Evolutionary conservation across 2,329 filamentous ascomycete genomes (phyloP), one percentile per base, ranked within the genome.

Genomic region (Calonectria hongkongensis): DNA sequence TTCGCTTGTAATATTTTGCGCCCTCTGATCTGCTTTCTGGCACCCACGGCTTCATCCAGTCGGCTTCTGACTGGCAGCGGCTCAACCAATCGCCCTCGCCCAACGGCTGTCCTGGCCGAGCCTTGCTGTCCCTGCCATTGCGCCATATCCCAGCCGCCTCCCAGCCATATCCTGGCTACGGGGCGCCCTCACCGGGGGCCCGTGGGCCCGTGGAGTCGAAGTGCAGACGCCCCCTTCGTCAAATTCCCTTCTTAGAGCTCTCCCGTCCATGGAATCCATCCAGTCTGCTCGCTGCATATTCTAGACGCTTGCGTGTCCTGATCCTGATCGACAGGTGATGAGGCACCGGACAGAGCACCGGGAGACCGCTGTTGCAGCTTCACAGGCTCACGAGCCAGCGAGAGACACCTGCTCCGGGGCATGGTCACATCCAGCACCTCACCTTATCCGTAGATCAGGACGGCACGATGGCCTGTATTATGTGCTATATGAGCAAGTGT

Each of bases 291-390:
- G 66, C 69, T 76, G 66, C 41, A 51, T 43, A 25, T 54, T 47
- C 76, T 73, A n/a, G 43, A 43, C 36, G 70, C 76, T 79, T 79
- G 77, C 77, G 77, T 78, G 77, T 79, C 77, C 77, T 75, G 73
- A 75, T 76, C 74, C 77, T 75, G 73, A 75, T 76, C 74, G 56
- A 33, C 69, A 58, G 45, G 47, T 15, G 43, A 64, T 62, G 51
- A 48, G 41, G 69, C 28, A 64, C 65, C 47, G 43, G 21, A 56
- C 30, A 62, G 43, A 54, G 33, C 36, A 64, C 39, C 63, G 45
- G 47, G 51, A 67, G 64, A 25, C 39, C n/a, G 30, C 33, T 45
- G 64, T 56, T 15, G 51, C 51, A 66, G 51, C 43, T 45, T 62
- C 43, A 18, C 7, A 30, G 27, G 47, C 45, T 21, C 45, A 41